phyloP scores from a whole-genome alignment of 306 rosid genomes.

The Crataegus laevigata region DNA sequence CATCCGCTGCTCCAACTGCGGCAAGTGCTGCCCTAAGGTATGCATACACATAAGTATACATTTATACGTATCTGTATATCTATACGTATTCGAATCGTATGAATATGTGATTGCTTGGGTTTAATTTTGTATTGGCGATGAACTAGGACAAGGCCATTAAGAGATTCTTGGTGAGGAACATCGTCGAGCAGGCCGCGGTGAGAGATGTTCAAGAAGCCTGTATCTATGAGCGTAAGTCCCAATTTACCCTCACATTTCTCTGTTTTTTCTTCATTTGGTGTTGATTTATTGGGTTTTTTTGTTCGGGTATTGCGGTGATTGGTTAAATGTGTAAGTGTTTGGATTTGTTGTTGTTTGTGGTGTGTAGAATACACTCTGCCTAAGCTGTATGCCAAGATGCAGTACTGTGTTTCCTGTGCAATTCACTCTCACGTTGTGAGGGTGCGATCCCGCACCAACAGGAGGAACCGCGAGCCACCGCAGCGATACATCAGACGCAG shows the following conservation, averaged over 20 bases:
- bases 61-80: neutral
- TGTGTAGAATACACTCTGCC: conserved; percentile 78
- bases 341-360: neutral
- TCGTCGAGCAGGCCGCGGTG: conserved; percentile 96
- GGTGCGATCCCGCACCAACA: conserved; percentile 73
- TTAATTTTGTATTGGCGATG: neutral
- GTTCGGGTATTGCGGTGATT: neutral
- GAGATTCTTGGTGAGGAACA: conserved; percentile 89
- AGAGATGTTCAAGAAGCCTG: conserved; percentile 98
- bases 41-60: neutral
- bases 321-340: neutral
- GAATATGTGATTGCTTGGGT: neutral
- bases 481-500: conserved; percentile 79
- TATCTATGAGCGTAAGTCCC: conserved; percentile 61
- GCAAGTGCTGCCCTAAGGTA: conserved; percentile 96
- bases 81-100: neutral
- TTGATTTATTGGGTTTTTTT: no score
- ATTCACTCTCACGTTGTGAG: conserved; percentile 96
- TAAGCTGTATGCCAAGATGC: conserved; percentile 93
- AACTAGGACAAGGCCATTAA: conserved; percentile 71
- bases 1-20: conserved; percentile 88
- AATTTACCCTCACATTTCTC: neutral
- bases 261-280: neutral
- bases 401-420: conserved; percentile 92
- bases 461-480: conserved; percentile 92